Conservation (phyloP, 306 rosid species). For the Gastrolobium villosum region DNA sequence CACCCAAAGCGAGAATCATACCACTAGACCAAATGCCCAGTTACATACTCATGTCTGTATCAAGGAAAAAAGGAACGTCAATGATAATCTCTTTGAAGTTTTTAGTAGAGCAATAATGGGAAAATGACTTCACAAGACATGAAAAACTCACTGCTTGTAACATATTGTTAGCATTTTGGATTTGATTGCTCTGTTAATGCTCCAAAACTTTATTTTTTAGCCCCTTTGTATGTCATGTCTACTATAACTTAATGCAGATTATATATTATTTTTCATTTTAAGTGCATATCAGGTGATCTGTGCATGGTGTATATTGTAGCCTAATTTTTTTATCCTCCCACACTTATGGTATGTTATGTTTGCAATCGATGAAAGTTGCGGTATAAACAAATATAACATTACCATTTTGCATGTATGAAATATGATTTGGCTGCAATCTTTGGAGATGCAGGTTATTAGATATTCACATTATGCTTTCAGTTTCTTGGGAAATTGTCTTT, state of each 20-base stretch:
- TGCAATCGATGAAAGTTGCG: slow-evolving; percentile 24
- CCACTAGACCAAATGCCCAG: background rate
- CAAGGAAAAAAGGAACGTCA: slow-evolving; percentile 6
- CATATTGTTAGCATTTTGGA: slow-evolving; percentile 1
- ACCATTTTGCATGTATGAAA: slow-evolving; percentile 2
- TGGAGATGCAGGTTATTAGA: slow-evolving; percentile 79
- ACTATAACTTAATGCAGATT: background rate
- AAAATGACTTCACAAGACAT: slow-evolving; percentile 1
- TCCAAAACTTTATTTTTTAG: background rate
- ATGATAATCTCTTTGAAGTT: slow-evolving; percentile 8
- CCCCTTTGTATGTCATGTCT: background rate
- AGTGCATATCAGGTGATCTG: background rate
- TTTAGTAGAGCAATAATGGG: background rate
- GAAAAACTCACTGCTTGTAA: background rate
- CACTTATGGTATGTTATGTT: background rate
- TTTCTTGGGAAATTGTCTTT: slow-evolving; percentile 77
- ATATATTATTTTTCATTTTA: background rate
- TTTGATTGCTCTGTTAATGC: slow-evolving; percentile 19
- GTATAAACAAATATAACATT: background rate
- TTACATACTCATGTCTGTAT: slow-evolving; percentile 19
- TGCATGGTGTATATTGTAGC: slow-evolving; percentile 3
- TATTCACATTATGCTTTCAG: slow-evolving; percentile 83
- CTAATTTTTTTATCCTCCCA: background rate
- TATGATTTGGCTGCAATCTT: slow-evolving; percentile 39
- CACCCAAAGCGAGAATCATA: too few relatives aligned